Conservation (phyloP, 805 yeast genomes). For the Ascoidea tarda region DNA sequence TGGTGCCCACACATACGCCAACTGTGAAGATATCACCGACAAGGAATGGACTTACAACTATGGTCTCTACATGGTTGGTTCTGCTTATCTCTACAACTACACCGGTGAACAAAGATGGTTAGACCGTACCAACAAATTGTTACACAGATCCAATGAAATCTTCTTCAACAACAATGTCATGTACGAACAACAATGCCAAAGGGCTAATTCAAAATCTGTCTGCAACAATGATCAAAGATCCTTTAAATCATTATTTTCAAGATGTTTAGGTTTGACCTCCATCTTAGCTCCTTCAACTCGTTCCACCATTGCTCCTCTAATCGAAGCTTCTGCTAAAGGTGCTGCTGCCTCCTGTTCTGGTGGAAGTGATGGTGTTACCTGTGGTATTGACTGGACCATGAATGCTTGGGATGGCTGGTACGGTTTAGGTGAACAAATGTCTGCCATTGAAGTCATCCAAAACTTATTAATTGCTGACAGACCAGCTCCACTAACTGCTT, state of each 20-base stretch:
- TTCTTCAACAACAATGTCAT: conserved; percentile 34
- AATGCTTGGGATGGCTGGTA: conserved; percentile 47
- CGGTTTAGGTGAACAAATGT: conserved; percentile 74
- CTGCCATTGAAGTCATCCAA: conserved; percentile 52
- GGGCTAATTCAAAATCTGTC: conserved; percentile 15
- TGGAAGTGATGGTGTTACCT: conserved; percentile 61
- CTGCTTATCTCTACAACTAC: conserved; percentile 53
- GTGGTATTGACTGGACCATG: conserved; percentile 56
- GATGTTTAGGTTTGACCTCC: conserved; percentile 47
- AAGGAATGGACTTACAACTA: conserved; percentile 59
- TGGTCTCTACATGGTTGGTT: conserved; percentile 53
- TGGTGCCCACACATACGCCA: conserved; percentile 38
- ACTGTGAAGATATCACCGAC: conserved; percentile 34
- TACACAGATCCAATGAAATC: conserved; percentile 30
- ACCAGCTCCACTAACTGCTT: conserved; percentile 36
- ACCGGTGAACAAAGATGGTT: conserved; percentile 39
- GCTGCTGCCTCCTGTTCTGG: conserved; percentile 65
- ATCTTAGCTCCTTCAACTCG: conserved; percentile 35
- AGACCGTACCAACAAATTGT: conserved; percentile 27
- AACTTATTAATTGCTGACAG: conserved; percentile 27
- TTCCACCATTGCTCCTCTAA: conserved; percentile 24
- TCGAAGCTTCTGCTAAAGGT: conserved; percentile 41
- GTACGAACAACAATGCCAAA: conserved; percentile 49
- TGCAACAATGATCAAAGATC: conserved; percentile 72
- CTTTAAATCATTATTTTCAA: conserved; percentile 55